Base-by-base conservation (phyloP, 176 grass and related monocot species). In the Saccharum officinarum region DNA sequence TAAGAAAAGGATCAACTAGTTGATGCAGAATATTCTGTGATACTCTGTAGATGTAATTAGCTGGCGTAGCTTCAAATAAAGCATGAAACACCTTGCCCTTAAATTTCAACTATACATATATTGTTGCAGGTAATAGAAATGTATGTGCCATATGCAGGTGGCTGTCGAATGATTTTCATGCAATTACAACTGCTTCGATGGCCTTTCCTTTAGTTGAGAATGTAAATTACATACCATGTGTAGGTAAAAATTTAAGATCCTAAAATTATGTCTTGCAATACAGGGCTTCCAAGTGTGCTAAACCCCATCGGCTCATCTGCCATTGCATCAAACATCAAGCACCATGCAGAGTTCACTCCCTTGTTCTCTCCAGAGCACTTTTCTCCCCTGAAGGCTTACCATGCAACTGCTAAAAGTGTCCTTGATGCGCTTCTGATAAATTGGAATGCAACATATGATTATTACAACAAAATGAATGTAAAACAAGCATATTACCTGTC, bases 401-500 rank as follows among this genome's bases (percentile, higher is more conserved):
- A 91, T 86, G 97, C 97, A 73, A 94, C 97, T 79, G 94, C 97
- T 67, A 89, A 91, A 89, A 99, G 97, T 89, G 92, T 99, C 79
- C 88, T 89, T 41, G 97, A 99, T 86, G 78, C 90, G 1, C 82
- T 96, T 33, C 87, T 99, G 82, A 92, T 96, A 74, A 99, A 99
- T 64, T 99, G 97, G 97, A 99, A 99, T 80, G 94, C 94, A 18
- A 96, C 97, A 59, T 94, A 96, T 89, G 86, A 97, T 28, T 93
- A 86, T 88, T 92, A 96, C 77, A 89, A 96, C 71, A 96, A 81
- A 89, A 72, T 75, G 77, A 99, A 96, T 71, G 81, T 88, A 82
- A 99, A 99, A 84, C 97, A 99, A 80, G 88, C 97, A 17, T 99
- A 99, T 84, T 96, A 99, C 89, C 82, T 99, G 11, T 99, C 97